A percentile compares a stretch with the other conserved stretches of the same genome.
These are phyloP conservation scores for Phytophthora cactorum DNA, from an alignment of 352 stramenopile species.

Conservation along the genomic window DNA sequence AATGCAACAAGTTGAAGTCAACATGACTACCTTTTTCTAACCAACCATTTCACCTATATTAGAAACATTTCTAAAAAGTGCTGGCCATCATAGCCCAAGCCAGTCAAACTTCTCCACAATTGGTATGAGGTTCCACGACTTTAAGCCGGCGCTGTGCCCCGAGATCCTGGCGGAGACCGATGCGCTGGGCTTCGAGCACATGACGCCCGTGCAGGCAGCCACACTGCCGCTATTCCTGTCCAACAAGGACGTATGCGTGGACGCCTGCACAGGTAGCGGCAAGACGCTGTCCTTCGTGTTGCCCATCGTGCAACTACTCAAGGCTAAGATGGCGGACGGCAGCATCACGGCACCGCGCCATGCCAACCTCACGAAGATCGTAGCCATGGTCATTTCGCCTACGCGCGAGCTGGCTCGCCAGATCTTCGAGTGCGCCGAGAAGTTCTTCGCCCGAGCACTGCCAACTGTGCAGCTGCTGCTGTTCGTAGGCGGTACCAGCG, in stretches of 20 bases:
- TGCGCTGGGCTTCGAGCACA: conserved; percentile 85
- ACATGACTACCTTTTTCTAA: conserved; percentile 1
- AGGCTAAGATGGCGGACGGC: conserved; percentile 62
- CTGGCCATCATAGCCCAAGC: neutral
- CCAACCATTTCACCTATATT: neutral
- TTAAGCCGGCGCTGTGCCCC: conserved; percentile 77
- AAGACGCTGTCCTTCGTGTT: conserved; percentile 97
- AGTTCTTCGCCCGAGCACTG: conserved; percentile 71
- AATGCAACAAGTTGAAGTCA: neutral
- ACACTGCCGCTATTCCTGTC: conserved; percentile 92
- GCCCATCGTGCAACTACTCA: conserved; percentile 93
- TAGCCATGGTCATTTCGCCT: conserved; percentile 88
- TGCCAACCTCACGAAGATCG: conserved; percentile 63
- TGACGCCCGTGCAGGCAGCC: conserved; percentile 93
- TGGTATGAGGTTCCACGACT: conserved; percentile 82
- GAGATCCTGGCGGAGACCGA: conserved; percentile 78
- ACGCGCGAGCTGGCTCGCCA: conserved; percentile 90
- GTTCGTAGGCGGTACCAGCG: conserved; percentile 91
- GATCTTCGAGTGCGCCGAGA: conserved; percentile 77
- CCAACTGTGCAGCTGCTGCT: conserved; percentile 81
- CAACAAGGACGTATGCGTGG: conserved; percentile 95
- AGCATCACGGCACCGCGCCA: conserved; percentile 64
- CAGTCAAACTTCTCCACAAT: neutral
- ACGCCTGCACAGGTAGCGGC: conserved; percentile 94
- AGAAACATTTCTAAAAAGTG: conserved; percentile 3